phyloP scores from a whole-genome alignment of 257 asterid genomes.

The Fraxinus pennsylvanica region DNA sequence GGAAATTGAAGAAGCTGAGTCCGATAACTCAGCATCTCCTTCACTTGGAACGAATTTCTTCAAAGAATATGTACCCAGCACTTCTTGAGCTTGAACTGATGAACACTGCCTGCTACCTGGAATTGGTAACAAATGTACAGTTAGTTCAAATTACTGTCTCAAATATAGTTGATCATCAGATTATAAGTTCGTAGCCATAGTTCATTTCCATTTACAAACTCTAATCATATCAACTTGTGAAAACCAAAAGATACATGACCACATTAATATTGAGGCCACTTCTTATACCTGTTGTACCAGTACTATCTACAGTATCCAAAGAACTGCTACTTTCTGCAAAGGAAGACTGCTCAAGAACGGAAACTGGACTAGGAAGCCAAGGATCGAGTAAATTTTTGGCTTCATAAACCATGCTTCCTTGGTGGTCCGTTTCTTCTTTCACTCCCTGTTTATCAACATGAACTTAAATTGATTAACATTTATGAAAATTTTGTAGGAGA shows the following conservation, averaged over 20 bases:
- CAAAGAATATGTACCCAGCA: constrained; percentile 40
- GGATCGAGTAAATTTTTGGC: constrained; percentile 40
- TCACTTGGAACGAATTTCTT: constrained; percentile 41
- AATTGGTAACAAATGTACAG: constrained; percentile 20
- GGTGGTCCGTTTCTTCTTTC: constrained; percentile 37
- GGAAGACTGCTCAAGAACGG: constrained; percentile 42
- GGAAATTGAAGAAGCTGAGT: constrained; percentile 76
- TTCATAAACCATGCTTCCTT: constrained; percentile 33
- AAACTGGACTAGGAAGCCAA: constrained; percentile 46
- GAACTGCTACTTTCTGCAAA: constrained; percentile 49
- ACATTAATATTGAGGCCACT: background rate
- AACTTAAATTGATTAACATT: background rate
- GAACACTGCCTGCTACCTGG: constrained; percentile 70
- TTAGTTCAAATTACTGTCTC: background rate
- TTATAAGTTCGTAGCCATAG: no score
- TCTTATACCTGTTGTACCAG: constrained; percentile 52
- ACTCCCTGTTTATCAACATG: constrained; percentile 34
- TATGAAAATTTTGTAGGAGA: background rate
- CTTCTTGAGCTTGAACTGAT: constrained; percentile 57
- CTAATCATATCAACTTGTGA: no score
- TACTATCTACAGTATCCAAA: constrained; percentile 54
- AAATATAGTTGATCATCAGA: background rate
- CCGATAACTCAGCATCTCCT: constrained; percentile 62
- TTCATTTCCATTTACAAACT: no score
- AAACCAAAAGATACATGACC: no score